Evolutionary conservation across 73 alveolate species (phyloP).

Genomic region (Paramecium sonneborni): DNA sequence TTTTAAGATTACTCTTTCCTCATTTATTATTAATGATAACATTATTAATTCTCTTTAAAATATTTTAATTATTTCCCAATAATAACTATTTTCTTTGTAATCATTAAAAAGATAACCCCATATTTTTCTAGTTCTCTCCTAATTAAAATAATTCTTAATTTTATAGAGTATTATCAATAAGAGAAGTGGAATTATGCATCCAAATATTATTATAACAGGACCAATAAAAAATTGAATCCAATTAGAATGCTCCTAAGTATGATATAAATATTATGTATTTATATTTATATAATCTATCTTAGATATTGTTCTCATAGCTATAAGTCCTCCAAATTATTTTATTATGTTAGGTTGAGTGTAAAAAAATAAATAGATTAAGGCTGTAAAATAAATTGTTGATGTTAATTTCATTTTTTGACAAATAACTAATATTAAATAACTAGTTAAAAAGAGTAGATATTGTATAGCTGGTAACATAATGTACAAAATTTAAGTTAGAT

Average conservation of each 20-base stretch:
- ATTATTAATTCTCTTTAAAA: neutral
- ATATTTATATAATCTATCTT: neutral
- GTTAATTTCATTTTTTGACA: neutral
- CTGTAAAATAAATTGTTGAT: neutral
- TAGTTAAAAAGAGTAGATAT: neutral
- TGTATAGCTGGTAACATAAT: neutral
- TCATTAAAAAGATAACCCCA: constrained; percentile 32
- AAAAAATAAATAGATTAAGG: neutral
- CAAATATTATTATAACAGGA: neutral
- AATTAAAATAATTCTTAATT: neutral
- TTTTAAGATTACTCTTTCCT: neutral
- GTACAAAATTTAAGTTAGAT: neutral
- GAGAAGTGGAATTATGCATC: neutral
- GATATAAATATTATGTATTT: neutral
- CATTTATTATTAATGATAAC: neutral
- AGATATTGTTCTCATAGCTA: neutral
- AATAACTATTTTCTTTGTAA: neutral
- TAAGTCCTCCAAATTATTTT: neutral
- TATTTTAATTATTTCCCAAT: constrained; percentile 4
- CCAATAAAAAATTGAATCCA: neutral
- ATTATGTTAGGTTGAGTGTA: neutral
- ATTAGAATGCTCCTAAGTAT: neutral
- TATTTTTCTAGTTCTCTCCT: neutral
- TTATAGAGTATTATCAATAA: neutral
- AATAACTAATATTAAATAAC: neutral